Base-by-base conservation (phyloP, 2,329 filamentous ascomycete species). In the Aureobasidium lini region DNA sequence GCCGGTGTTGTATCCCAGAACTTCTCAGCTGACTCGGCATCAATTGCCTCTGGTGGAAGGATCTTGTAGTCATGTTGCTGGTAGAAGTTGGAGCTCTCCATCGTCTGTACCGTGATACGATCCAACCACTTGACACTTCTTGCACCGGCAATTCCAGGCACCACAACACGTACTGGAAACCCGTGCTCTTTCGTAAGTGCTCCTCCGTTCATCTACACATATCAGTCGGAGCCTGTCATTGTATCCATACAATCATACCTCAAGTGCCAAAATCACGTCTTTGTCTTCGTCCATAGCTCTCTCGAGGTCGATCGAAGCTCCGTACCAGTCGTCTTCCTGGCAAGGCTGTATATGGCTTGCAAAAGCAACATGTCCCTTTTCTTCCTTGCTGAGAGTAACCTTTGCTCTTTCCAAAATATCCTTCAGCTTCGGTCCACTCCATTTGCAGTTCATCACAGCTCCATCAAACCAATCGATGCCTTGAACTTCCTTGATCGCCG, bases 61-160 rank as follows among this genome's bases (percentile, higher is more conserved):
- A 66, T 81, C 83, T 68, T 88, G 72, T 88, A 88, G 68, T 88
- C 85, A 16, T 81, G 77, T 23, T 82, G 77, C 67, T 88, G 84
- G 84, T 84, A 86, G 66, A 86, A 81, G 44, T 80, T 84, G 3
- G 78, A 72, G 64, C 83, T 85, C 69, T 89, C 86, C 63, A 88
- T 85, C 59, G 84, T 83, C 40, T 83, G 82, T 1, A 88, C 75
- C 0, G 81, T 78, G 57, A 89, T 84, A 46, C 81, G 80, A 62
- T 78, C 83, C 1, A 89, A 73, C 86, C 85, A 89, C 67, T 89
- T 89, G 63, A 87, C 85, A 6, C 81, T 84, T 1, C 85, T 78
- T 1, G 85, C 86, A 0, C 84, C 86, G 1, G 87, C 85, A 53
- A 84, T 80, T 0, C 86, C 86, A 0, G 85, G 84, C 1, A 69